phyloP scores from a whole-genome alignment of 1,139 yeast genomes.

The Hemisphaericaspora lyxosophila region DNA sequence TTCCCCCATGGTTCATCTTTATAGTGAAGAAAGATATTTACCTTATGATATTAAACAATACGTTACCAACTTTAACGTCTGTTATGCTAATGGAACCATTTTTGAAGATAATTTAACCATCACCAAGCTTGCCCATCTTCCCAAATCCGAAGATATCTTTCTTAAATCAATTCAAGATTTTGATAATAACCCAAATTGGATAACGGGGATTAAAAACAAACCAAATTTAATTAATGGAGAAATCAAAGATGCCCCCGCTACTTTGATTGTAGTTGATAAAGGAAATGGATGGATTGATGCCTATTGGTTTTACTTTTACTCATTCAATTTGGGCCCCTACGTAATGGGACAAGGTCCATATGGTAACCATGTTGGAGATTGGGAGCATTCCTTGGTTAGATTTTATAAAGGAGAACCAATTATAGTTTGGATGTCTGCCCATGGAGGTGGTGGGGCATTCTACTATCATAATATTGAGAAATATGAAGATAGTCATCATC shows the following conservation, averaged over 20 bases:
- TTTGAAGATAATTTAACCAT: conserved; percentile 39
- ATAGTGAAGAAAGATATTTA: conserved; percentile 82
- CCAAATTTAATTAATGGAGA: conserved; percentile 75
- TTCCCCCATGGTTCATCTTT: conserved; percentile 81
- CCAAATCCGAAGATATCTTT: conserved; percentile 33
- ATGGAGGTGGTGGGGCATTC: conserved; percentile 95
- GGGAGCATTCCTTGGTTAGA: conserved; percentile 93
- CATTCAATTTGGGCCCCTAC: conserved; percentile 92
- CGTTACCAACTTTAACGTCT: conserved; percentile 61
- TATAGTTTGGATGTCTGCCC: conserved; percentile 98
- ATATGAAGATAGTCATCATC: conserved; percentile 52
- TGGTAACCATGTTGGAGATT: conserved; percentile 96
- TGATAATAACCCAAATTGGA: conserved; percentile 77
- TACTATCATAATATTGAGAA: conserved; percentile 74
- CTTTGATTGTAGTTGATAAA: conserved; percentile 80
- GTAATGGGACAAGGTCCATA: conserved; percentile 98
- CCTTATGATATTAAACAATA: conserved; percentile 79
- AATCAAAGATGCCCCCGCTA: conserved; percentile 75
- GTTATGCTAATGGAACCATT: conserved; percentile 47
- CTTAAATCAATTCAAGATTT: conserved; percentile 73
- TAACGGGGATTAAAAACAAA: conserved; percentile 66
- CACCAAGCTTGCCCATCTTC: conserved; percentile 36
- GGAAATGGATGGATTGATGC: conserved; percentile 94
- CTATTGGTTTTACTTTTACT: conserved; percentile 93
- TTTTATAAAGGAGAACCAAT: conserved; percentile 79